These are phyloP conservation scores for Echeveria elegans DNA, from an alignment of 164 flowering plant genomes.

Conservation along the genomic window DNA sequence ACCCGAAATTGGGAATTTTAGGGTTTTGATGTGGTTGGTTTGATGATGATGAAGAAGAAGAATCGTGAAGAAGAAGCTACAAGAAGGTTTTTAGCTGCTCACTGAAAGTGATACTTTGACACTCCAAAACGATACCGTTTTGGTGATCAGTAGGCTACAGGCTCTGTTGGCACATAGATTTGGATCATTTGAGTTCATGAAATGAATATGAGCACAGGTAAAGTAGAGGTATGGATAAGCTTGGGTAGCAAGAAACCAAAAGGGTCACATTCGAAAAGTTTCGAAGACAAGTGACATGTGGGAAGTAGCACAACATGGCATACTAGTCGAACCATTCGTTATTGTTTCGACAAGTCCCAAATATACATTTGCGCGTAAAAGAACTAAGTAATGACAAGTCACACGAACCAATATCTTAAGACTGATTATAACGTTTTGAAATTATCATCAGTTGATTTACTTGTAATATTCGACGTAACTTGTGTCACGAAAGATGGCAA, in stretches of 20 bases:
- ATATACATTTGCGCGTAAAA: neutral
- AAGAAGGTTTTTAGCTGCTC: neutral
- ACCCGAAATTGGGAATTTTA: neutral
- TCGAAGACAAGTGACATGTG: neutral
- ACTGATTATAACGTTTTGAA: too few species aligned
- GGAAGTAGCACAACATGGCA: neutral
- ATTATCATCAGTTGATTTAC: neutral
- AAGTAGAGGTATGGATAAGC: neutral
- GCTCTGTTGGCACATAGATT: too few species aligned
- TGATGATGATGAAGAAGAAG: neutral
- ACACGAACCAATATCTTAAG: neutral
- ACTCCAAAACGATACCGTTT: too few species aligned
- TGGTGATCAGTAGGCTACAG: too few species aligned
- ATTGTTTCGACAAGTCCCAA: neutral
- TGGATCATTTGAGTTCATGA: neutral
- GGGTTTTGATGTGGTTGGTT: neutral
- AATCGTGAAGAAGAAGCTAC: neutral
- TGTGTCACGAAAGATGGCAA: neutral
- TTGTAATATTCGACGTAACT: neutral
- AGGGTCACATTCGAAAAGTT: neutral
- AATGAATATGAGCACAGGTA: neutral
- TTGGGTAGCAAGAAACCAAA: slow-evolving; percentile 2
- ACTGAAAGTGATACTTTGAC: too few species aligned
- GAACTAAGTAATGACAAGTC: neutral
- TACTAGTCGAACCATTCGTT: neutral